Base-by-base conservation (phyloP, 805 yeast genomes). In the Scheffersomyces stipitis region DNA sequence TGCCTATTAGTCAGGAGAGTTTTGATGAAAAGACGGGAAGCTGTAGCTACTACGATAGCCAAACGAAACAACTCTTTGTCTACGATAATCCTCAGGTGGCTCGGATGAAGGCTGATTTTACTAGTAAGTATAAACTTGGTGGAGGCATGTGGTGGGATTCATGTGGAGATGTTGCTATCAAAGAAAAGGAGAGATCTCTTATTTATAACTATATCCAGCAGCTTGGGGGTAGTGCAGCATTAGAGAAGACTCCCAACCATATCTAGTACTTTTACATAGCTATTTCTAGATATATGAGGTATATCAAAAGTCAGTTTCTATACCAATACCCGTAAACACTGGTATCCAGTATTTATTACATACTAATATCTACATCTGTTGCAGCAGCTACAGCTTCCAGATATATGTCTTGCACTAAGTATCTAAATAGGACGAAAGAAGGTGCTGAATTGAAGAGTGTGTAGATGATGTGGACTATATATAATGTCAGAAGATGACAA, bases 101-200 rank as follows among this genome's bases (percentile, higher is more conserved):
- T 2, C 49, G 54, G 6, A 48, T 49, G 13, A 93, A 91, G 56
- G 88, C 87, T 0, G 49, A 64, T 18, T 88, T 77, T 48, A 78
- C 83, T 5, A 48, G 45, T 27, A 47, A 58, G 15, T 57, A 64
- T 5, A 52, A 65, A 0, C 62, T 89, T 7, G 95, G 83, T 0
- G 98, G 99, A 0, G 96, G 86, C 0, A 81, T 93, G 78, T 90
- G 86, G 83, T 91, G 98, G 98, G 97, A 91, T 51, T 82, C 96
- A 0, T 73, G 82, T 39, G 96, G 96, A 2, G 96, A 88, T 51
- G 50, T 60, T 2, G 23, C 26, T 2, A 48, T 64, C 31, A 47
- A 51, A 2, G 36, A 51, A 1, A 20, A 20, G 10, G 10, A 20
- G 24, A 49, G 66, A 24, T 75, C 81, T 0, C 54, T 80, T 18